These are phyloP conservation scores for Salix arbutifolia DNA, from an alignment of 345 rosid genomes.

Conservation along the genomic window DNA sequence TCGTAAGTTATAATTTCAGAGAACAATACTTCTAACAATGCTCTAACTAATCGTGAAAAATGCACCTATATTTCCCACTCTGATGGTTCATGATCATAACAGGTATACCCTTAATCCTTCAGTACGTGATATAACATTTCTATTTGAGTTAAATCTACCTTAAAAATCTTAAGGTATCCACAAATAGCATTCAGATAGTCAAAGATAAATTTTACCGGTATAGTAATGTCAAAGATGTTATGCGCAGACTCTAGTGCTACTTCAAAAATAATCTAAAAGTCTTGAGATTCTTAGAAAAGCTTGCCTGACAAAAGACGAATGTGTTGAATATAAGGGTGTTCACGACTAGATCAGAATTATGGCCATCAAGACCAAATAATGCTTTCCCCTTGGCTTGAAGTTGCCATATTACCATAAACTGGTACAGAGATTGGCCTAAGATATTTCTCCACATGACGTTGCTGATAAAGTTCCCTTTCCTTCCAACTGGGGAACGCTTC, in stretches of 20 bases:
- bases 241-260: too few species aligned
- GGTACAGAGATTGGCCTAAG: conserved; percentile 71
- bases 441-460: conserved; percentile 97
- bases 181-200: too few species aligned
- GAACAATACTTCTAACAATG: neutral
- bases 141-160: too few species aligned
- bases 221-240: too few species aligned
- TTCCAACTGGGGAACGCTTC: conserved; percentile 32
- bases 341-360: conserved; percentile 40
- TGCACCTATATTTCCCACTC: neutral
- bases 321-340: conserved; percentile 33
- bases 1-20: too few species aligned
- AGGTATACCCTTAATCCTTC: too few species aligned
- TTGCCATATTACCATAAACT: conserved; percentile 28
- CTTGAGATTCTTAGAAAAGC: neutral
- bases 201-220: too few species aligned
- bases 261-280: too few species aligned
- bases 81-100: too few species aligned
- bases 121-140: too few species aligned
- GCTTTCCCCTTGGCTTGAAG: conserved; percentile 30
- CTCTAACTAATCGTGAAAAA: neutral
- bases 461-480: conserved; percentile 64
- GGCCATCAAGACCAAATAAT: conserved; percentile 27
- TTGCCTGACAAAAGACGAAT: conserved; percentile 57
- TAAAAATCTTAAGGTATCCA: too few species aligned